These are phyloP conservation scores for Saccharomyces hybrid DNA, from an alignment of 1,139 yeast genomes.

Conservation along the genomic window DNA sequence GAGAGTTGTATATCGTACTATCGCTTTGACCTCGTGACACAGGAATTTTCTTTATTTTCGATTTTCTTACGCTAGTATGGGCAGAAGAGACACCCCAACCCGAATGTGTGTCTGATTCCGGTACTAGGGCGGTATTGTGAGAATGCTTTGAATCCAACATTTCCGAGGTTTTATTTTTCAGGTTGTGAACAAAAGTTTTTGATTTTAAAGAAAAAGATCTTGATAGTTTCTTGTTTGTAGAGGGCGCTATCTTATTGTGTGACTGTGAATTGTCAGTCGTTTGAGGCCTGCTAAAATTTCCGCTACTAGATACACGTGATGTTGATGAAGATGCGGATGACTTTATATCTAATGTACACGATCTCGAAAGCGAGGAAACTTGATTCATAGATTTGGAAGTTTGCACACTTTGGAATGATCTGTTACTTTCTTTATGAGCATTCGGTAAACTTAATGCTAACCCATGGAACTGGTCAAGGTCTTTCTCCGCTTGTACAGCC, in stretches of 20 bases:
- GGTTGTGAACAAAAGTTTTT: constrained; percentile 19
- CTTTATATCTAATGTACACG: not conserved
- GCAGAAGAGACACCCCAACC: constrained; percentile 22
- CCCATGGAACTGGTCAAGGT: not conserved
- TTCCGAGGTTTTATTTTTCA: constrained; percentile 14
- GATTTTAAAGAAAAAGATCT: constrained; percentile 26
- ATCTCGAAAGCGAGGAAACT: not conserved
- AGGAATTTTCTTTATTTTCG: not conserved
- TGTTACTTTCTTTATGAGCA: not conserved
- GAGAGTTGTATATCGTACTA: constrained; percentile 11
- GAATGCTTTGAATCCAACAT: constrained; percentile 1
- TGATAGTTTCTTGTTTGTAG: constrained; percentile 12
- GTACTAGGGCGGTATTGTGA: not conserved
- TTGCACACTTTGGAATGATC: not conserved
- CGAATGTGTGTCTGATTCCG: constrained; percentile 22
- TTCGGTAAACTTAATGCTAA: not conserved
- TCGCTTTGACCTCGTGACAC: constrained; percentile 26
- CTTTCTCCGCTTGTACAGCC: not conserved
- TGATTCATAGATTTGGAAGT: not conserved
- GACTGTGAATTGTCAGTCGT: not conserved
- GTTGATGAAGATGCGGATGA: not conserved
- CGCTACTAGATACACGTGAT: not conserved
- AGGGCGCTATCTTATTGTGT: not conserved
- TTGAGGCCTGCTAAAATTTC: not conserved
- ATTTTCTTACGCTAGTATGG: constrained; percentile 1